Base-by-base conservation (phyloP, 208 protist species). In the Borovskyia barvae region DNA sequence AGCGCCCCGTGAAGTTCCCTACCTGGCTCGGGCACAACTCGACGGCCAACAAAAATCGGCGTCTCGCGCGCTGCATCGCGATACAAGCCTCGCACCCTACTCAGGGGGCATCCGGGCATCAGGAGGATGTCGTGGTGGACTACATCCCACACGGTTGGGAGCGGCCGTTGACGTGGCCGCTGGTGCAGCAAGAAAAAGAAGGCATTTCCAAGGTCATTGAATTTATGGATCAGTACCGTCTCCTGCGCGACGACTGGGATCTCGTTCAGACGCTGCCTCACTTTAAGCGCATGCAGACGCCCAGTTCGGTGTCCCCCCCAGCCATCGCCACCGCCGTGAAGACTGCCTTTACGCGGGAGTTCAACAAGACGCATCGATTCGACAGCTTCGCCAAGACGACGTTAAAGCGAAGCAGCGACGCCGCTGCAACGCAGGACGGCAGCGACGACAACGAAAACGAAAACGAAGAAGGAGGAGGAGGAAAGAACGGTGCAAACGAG, bases 161-260 rank as follows among this genome's bases (percentile, higher is more conserved):
- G 49, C 69, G 61, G 7, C 72, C 66, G 2, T 60, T 93, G 25
- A 86, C 82, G 39, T n/a, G 17, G 35, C 84, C 87, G 26, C 65
- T 92, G 8, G 73, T 43, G 8, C 49, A 72, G 37, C 55, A 71
- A 20, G 82, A 76, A 20, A 91, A 96, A 53, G 82, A 88, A 3
- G 82, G 70, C 40, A 83, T 94, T 43, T 49, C 49, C 12, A 76
- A 92, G 2, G 85, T 93, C 15, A 90, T 95, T 37, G 54, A 45
- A 9, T 76, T 95, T 25, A 94, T 97, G 87, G 84, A 92, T 65
- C 55, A 73, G 62, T 96, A 97, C 66, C 51, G 75, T 59, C 65
- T 97, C 29, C 77, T 86, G 75, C 80, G 89, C 20, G 85, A 94
- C 52, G 92, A 97, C 72, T 96, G 84, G 80, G 92, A 97, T 39